phyloP scores from a whole-genome alignment of 331 rosid species.

The Arachis monticola region DNA sequence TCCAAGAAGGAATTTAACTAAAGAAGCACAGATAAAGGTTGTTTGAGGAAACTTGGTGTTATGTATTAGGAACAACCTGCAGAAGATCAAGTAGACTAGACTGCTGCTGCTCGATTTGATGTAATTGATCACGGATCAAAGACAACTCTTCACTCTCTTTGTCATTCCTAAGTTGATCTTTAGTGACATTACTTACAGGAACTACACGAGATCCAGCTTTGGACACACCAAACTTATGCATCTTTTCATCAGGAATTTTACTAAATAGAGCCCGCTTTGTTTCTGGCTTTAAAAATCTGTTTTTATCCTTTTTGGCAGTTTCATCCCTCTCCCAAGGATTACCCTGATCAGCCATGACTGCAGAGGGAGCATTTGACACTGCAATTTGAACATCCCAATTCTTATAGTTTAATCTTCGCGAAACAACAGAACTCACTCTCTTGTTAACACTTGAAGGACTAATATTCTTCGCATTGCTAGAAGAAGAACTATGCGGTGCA shows the following conservation, averaged over 20 bases:
- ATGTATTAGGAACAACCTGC: constrained; percentile 69
- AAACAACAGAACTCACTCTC: constrained; percentile 48
- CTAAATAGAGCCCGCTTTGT: constrained; percentile 58
- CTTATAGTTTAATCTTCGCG: constrained; percentile 52
- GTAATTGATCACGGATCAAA: constrained; percentile 80
- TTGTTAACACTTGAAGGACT: constrained; percentile 52
- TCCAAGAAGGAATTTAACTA: constrained; percentile 20
- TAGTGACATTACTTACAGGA: constrained; percentile 51
- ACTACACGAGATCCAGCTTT: constrained; percentile 83
- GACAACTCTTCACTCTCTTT: constrained; percentile 79
- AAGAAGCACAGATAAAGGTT: constrained; percentile 15
- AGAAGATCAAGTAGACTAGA: constrained; percentile 84
- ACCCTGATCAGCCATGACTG: constrained; percentile 40
- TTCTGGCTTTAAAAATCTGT: constrained; percentile 58
- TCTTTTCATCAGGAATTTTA: constrained; percentile 61
- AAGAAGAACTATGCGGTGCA: constrained; percentile 59
- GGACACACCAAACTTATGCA: constrained; percentile 56
- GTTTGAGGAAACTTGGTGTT: constrained; percentile 11
- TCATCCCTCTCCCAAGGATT: constrained; percentile 54
- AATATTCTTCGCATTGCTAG: constrained; percentile 60
- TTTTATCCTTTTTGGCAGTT: constrained; percentile 51
- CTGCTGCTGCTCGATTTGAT: constrained; percentile 93
- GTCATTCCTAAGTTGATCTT: constrained; percentile 53
- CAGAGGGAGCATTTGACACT: constrained; percentile 45
- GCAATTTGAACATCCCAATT: constrained; percentile 71